These are phyloP conservation scores for Mucor mucedo DNA, from an alignment of 371 early-diverging fungal genomes.

Conservation along the genomic window DNA sequence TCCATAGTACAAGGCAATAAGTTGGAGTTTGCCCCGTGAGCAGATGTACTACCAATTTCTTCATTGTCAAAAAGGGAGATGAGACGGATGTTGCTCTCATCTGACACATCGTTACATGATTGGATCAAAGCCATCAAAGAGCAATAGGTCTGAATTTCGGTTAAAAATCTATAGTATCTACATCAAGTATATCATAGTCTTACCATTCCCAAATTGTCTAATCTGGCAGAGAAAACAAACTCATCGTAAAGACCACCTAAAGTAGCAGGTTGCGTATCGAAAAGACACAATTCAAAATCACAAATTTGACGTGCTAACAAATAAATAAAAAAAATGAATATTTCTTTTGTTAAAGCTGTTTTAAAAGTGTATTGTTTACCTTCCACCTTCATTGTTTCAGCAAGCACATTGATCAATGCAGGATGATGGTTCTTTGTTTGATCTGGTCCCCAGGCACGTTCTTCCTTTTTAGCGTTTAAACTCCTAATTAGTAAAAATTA, in stretches of 20 bases:
- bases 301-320: slow-evolving; percentile 67
- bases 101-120: slow-evolving; percentile 38
- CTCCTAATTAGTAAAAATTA: slow-evolving; percentile 8
- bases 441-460: slow-evolving; percentile 17
- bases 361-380: slow-evolving; percentile 35
- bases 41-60: slow-evolving; percentile 91
- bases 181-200: not conserved
- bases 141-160: not conserved
- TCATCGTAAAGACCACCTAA: slow-evolving; percentile 89
- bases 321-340: not conserved
- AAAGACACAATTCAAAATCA: slow-evolving; percentile 96
- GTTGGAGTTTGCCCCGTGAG: slow-evolving; percentile 92
- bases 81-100: slow-evolving; percentile 80
- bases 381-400: slow-evolving; percentile 69
- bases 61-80: slow-evolving; percentile 95
- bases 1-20: slow-evolving; percentile 75
- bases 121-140: slow-evolving; percentile 51
- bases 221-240: slow-evolving; percentile 88
- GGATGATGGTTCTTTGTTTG: slow-evolving; percentile 70
- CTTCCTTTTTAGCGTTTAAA: slow-evolving; percentile 20
- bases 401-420: slow-evolving; percentile 70
- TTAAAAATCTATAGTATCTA: too few relatives aligned
- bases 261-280: slow-evolving; percentile 74
- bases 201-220: slow-evolving; percentile 91
- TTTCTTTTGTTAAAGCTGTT: not conserved